Evolutionary conservation across 139 green algal species (phyloP), one percentile per base, ranked within the genome.

Genomic region (Haematococcus sp.): DNA sequence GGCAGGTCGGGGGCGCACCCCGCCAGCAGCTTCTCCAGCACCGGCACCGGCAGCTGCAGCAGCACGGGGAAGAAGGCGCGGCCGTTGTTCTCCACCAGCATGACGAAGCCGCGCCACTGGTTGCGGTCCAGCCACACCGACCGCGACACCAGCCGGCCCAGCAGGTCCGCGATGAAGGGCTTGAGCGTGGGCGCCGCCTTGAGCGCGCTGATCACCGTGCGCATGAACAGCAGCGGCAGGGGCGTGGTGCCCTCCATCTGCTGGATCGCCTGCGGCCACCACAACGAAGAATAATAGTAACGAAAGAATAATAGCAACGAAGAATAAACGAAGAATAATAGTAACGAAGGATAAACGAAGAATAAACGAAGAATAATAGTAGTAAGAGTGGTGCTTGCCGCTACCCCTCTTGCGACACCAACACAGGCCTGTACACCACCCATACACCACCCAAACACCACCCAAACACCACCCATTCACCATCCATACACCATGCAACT

Each of bases 101-200:
- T 75, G 34, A 95, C 58, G 84, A 92, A 94, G 25, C 91, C 91
- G 64, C 89, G 87, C 90, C 90, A 95, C 71, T 94, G 90, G 71
- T 77, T 65, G 15, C 32, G 31, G 49, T 94, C 81, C 17, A 67
- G 79, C 90, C 90, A 95, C 27, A 95, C 73, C 71, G 90, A 76
- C 54, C 88, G 88, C 19, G 56, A 64, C 1, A 89, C 84, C n/a
- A 95, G 81, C 22, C 77, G 46, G 15, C 68, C 69, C n/a, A 95
- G 76, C 33, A 94, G 74, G 17, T 90, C 81, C 15, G 87, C 58
- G 25, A 95, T 71, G 60, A 85, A 88, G 28, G 33, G 25, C 1
- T 72, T 79, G 20, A 95, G 78, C 11, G 68, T 68, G 13, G 88
- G 91, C 3, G 77, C 78, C 0, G 78, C 79, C 30, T 77, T 77